Base-by-base conservation (phyloP, 1,284 basidiomycete genomes). In the Stereum hirsutum region DNA sequence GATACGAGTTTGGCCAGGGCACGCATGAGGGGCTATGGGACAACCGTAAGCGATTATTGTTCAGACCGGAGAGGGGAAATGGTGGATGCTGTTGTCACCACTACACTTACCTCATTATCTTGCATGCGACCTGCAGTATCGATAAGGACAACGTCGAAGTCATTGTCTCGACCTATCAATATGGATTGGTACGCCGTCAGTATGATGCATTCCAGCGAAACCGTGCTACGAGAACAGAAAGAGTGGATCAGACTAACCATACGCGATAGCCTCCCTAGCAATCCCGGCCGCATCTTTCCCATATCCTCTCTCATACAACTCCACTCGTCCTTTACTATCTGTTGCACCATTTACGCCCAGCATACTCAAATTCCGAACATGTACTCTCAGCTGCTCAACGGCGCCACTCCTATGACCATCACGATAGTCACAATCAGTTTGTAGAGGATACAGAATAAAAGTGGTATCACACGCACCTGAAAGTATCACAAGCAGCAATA, bases 101-200 rank as follows among this genome's bases (percentile, higher is more conserved):
- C n/a, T n/a, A n/a, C n/a, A n/a, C 70, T 27, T 54, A 86, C 85
- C 74, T 97, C 93, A 58, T 97, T 98, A 63, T 97, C 93, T 62
- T 98, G 94, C 94, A 97, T 96, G 44, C 93, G 76, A 1, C 93
- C 94, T n/a, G 94, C 94, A 1, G 94, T 97, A 62, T 98, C 93
- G 55, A 97, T 89, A 32, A 98, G 70, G 6, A 98, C 92, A 17
- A 96, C 91, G 58, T 97, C 93, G 58, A 94, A 96, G 47, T 81
- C 77, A 50, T 88, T 82, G 51, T 92, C 86, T 52, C 81, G n/a
- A n/a, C n/a, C n/a, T n/a, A n/a, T n/a, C n/a, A n/a, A n/a, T n/a
- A n/a, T n/a, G n/a, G n/a, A n/a, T n/a, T n/a, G n/a, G n/a, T n/a
- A n/a, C n/a, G n/a, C n/a, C n/a, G n/a, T n/a, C n/a, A n/a, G n/a